These are phyloP conservation scores for Yamadazyma endophytica DNA, from an alignment of 805 yeast species.

Conservation along the genomic window DNA sequence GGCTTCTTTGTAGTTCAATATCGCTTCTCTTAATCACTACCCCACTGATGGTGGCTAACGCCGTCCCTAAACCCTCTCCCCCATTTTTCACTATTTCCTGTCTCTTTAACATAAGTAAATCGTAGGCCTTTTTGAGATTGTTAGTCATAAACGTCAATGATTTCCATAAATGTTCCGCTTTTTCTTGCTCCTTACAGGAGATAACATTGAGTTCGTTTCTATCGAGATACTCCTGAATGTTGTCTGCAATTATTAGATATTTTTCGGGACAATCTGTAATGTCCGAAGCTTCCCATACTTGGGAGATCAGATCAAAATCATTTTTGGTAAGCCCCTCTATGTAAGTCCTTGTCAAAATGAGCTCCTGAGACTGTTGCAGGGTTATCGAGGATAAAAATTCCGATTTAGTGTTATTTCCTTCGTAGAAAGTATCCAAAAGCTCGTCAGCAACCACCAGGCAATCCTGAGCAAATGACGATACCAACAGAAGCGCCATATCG, in stretches of 20 bases:
- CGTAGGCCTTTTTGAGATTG: slow-evolving; percentile 37
- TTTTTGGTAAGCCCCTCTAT: slow-evolving; percentile 22
- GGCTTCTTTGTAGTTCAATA: slow-evolving; percentile 47
- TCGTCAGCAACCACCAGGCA: slow-evolving; percentile 17
- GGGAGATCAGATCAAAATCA: slow-evolving; percentile 20
- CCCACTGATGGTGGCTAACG: slow-evolving; percentile 35
- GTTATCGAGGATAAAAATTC: slow-evolving; percentile 26
- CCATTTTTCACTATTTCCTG: slow-evolving; percentile 13
- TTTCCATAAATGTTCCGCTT: slow-evolving; percentile 31
- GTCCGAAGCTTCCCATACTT: slow-evolving; percentile 27
- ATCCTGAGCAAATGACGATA: slow-evolving; percentile 16
- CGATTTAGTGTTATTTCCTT: slow-evolving; percentile 9
- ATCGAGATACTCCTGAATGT: slow-evolving; percentile 41
- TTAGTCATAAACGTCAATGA: slow-evolving; percentile 33
- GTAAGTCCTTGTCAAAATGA: slow-evolving; percentile 24
- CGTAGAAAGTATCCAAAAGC: slow-evolving; percentile 15
- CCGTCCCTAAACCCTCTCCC: slow-evolving; percentile 24
- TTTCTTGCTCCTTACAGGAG: slow-evolving; percentile 7
- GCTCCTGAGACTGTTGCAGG: slow-evolving; percentile 24
- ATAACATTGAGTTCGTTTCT: slow-evolving; percentile 19
- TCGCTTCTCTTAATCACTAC: slow-evolving; percentile 50
- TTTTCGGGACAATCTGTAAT: slow-evolving; percentile 32
- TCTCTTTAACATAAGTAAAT: slow-evolving; percentile 18
- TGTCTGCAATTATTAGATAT: slow-evolving; percentile 40
- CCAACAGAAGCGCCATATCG: slow-evolving; percentile 7